Evolutionary conservation across 495 filamentous ascomycete species (phyloP), one percentile per base, ranked within the genome.

Genomic region (Penicillium mononematosum): DNA sequence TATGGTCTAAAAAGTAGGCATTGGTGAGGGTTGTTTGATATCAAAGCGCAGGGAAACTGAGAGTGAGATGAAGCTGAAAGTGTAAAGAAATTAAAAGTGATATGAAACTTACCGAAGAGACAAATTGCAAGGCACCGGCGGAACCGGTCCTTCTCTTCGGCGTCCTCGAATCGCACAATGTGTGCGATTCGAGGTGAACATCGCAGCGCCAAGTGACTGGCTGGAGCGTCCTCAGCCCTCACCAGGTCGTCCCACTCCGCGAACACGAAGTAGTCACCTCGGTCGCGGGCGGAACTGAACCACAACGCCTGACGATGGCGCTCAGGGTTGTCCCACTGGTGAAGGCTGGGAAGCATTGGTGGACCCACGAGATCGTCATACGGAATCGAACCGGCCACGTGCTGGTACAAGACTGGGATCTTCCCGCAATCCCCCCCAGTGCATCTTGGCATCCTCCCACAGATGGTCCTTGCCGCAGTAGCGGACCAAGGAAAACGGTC

Each of bases 401-500:
- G 64, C 19, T 56, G 61, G 2, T 65, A 45, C 2, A 36, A 1
- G 52, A 75, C 63, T 43, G 56, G 17, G 1, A 17, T 31, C 9
- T 61, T 25, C 11, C 65, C 64, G 39, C 76, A 79, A 25, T 50
- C 22, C 8, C 31, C 0, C 0, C 71, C 75, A 79, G 59, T 80
- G 77, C 0, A 10, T 0, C 44, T 63, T 60, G 45, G 74, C 50
- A 39, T 78, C 74, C 19, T 58, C 51, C 25, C 73, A 45, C 5
- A 77, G 58, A 51, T 79, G 75, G n/a, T 68, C 48, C 36, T 65
- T 63, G 17, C 56, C 58, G 60, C 78, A 81, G 61, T 79, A 81
- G 16, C 73, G 69, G 14, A 70, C 47, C 29, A 50, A 22, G 7
- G 73, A 74, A 55, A 59, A 77, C 1, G 78, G 78, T 7, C 78